Evolutionary conservation across 2,329 filamentous ascomycete species (phyloP), one percentile per base, ranked within the genome.

Genomic region (Arthrobotrys musiformis): DNA sequence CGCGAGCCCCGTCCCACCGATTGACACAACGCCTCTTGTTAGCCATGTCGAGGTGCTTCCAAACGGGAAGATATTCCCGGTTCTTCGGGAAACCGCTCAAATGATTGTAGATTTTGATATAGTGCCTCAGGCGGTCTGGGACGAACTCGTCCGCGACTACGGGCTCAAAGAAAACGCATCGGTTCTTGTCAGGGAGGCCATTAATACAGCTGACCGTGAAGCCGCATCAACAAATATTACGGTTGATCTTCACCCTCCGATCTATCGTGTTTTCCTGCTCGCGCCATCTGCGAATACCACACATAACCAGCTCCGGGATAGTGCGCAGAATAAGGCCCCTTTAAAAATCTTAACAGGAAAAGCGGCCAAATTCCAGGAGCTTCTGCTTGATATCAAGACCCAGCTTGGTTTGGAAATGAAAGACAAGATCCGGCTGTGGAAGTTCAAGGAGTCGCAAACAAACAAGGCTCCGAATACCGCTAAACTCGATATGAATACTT

Each of bases 181-280:
- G 7, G 87, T 92, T 50, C 93, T 98, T 79, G 84, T 89, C 52
- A 90, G 95, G 74, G 88, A 88, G 79, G 93, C 92, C 40, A 91
- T 94, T 83, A 91, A 97, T 83, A 93, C 91, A 26, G 87, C 90
- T 6, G 85, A 86, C 1, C 87, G 88, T 44, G 87, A 86, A 1
- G 81, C 84, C n/a, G 84, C 84, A 15, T 81, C 84, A 2, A 85
- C 89, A 42, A 93, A 97, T 79, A 85, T 97, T 54, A 86, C 91
- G 80, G 97, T 91, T 82, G 95, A 98, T 84, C 86, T 93, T 44
- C 89, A 93, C 81, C 95, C 94, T 3, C 93, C 93, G 0, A 87
- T 97, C 48, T 92, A 97, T 82, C 93, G 90, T 0, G 86, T 98
- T 76, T 90, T 97, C 82, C 93, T 94, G 79, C 86, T 98, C 4